phyloP scores from a whole-genome alignment of 192 early-diverging fungal genomes.

The Backusella circina region DNA sequence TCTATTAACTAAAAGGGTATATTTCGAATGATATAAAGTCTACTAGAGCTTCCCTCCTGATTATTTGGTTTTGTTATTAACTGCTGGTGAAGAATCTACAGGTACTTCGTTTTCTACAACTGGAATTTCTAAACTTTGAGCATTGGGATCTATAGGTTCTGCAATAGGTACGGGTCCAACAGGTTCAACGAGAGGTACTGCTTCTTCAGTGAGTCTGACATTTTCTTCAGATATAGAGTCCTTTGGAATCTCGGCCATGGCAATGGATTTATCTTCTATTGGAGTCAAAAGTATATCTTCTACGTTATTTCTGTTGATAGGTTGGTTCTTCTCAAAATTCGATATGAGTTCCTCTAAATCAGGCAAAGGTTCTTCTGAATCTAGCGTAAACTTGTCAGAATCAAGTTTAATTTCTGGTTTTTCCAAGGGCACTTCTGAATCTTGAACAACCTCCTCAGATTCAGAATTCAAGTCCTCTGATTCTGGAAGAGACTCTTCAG shows the following conservation, averaged over 20 bases:
- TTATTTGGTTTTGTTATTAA: neutral
- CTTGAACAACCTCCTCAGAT: neutral
- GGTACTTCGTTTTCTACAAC: neutral
- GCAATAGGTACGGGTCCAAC: neutral
- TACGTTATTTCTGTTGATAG: neutral
- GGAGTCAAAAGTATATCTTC: neutral
- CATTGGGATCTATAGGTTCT: neutral
- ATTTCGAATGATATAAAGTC: neutral
- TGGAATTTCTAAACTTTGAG: neutral
- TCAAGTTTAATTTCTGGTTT: neutral
- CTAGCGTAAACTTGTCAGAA: neutral
- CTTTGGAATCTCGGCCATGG: neutral
- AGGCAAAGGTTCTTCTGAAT: neutral
- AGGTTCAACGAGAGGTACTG: neutral
- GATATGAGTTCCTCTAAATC: neutral
- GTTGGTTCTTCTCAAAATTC: neutral
- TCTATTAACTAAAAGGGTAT: neutral
- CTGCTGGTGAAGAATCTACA: neutral
- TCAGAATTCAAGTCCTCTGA: neutral
- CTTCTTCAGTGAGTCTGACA: neutral
- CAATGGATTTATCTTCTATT: neutral
- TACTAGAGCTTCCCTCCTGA: neutral
- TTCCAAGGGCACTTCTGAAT: neutral
- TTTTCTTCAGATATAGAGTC: neutral
- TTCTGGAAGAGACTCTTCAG: neutral